Base-by-base conservation (phyloP, 495 filamentous ascomycete genomes). In the Xylaria bambusicola region DNA sequence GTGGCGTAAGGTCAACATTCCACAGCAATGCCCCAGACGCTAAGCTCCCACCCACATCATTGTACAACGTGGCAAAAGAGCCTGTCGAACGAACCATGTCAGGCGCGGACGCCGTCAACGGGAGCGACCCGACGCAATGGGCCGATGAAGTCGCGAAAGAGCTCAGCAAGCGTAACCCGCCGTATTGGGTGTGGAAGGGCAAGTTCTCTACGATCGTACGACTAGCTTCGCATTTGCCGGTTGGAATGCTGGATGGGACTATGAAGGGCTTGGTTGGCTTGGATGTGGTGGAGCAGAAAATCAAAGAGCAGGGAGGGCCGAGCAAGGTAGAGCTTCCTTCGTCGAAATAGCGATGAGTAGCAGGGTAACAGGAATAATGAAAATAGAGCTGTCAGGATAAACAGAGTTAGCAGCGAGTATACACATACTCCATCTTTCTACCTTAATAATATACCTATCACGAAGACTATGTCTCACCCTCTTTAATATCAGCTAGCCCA, bases 231-330 rank as follows among this genome's bases (percentile, higher is more conserved):
- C n/a, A 66, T 26, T 61, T 75, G 47, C 72, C 73, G 15, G 24
- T 62, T 52, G 64, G 69, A 13, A 52, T 62, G 26, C 62, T 73
- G 27, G 72, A 76, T 58, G 66, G 68, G 15, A 56, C 48, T 38
- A 24, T 69, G 35, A 69, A 69, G 66, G 65, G 62, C 48, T 56
- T 70, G 66, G 64, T 58, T n/a, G 68, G 69, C 10, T 33, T 76
- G 45, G 71, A 72, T 65, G 59, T 64, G 18, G 53, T 73, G 17
- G 67, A 66, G 46, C 10, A 45, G 26, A 62, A 31, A 20, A 36
- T 62, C 24, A 59, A 60, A 31, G 60, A 56, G 46, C 26, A 56
- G 36, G 52, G 40, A 12, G 59, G 46, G 36, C 36, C 6, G 15
- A 7, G 13, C 6, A 38, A 38, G 15, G 15, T 15, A 3, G 36